Base-by-base conservation (phyloP, 2,329 filamentous ascomycete genomes). In the Akanthomyces muscarius region DNA sequence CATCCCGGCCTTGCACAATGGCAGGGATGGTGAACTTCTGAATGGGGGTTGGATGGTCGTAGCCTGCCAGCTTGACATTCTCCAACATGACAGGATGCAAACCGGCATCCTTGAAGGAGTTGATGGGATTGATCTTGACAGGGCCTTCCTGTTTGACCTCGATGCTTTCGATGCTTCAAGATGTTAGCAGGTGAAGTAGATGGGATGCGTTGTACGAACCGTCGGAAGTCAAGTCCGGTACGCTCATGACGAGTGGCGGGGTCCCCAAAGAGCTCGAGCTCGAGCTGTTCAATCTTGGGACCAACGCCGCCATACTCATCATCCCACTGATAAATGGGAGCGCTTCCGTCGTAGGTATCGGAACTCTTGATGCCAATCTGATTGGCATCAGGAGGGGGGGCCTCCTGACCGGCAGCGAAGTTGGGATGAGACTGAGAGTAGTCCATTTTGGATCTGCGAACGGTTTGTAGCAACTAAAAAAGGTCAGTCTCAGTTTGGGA, bases 301-400 rank as follows among this genome's bases (percentile, higher is more conserved):
- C 89, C 94, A 61, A 99, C 80, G 47, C 98, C 94, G 2, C 94
- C 95, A 68, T 83, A 90, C 3, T 96, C 91, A 13, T 92, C 92
- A 21, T 87, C 82, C 89, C 90, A 98, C 70, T 93, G 86, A 69
- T 98, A 98, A 50, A 89, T 81, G 0, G 72, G 77, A n/a, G 86
- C 88, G 61, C 84, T 83, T 44, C 78, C 74, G 16, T 81, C 83
- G 76, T 81, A 86, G 2, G 42, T 33, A 3, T 42, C 60, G 3
- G 60, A 55, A 7, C 3, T 18, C 4, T 41, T 18, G 10, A 53
- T 48, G 23, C 21, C 44, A 18, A 30, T 11, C 0, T 61, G 11
- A 7, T 42, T 60, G 23, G 36, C 16, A 21, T 72, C 69, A 18
- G 44, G 14, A 3, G 56, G 33, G 5, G 52, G 36, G 8, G 3